Evolutionary conservation across 768 basidiomycete genomes (phyloP), one percentile per base, ranked within the genome.

Genomic region (Lyophyllum decastes): DNA sequence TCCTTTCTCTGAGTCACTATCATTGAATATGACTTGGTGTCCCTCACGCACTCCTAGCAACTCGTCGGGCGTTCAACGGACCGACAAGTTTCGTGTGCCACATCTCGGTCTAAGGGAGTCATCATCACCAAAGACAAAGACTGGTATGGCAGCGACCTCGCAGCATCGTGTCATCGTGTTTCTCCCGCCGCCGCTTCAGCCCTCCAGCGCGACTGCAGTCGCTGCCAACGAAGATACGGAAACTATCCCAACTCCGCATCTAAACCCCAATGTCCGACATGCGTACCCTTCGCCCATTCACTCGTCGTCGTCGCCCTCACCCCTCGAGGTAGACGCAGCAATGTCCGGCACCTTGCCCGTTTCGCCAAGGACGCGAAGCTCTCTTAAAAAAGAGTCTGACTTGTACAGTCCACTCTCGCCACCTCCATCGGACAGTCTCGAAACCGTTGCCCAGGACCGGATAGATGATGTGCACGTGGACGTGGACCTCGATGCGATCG

Each of bases 101-200:
- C 46, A 9, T 4, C 46, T 58, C 8, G 34, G 38, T 12, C 53
- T 58, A 3, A 26, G 45, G 21, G 25, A n/a, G n/a, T n/a, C 30
- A 22, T 30, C 30, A 25, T 21, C 17, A 21, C 24, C 1, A 4
- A 4, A 17, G n/a, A 7, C 30, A 11, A 44, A 59, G 44, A 41
- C 59, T 2, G 66, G 69, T 17, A 68, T 69, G 62, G 50, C 57
- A 21, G 64, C 66, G 14, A 64, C 62, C 2, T 69, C 66, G 11
- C 38, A 55, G n/a, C 69, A 14, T 68, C 69, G 30, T 10, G 30
- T 30, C 30, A 30, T 30, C 30, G 30, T 30, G 30, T 30, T 30
- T 30, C 30, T 30, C 30, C 30, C 30, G 25, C 69, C 69, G 22
- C 59, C 60, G 21, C n/a, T 22, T 2, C 55, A 54, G 30, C 2